Evolutionary conservation across 129 eudicot genomes (phyloP).

Genomic region (Ambrosia trifida): DNA sequence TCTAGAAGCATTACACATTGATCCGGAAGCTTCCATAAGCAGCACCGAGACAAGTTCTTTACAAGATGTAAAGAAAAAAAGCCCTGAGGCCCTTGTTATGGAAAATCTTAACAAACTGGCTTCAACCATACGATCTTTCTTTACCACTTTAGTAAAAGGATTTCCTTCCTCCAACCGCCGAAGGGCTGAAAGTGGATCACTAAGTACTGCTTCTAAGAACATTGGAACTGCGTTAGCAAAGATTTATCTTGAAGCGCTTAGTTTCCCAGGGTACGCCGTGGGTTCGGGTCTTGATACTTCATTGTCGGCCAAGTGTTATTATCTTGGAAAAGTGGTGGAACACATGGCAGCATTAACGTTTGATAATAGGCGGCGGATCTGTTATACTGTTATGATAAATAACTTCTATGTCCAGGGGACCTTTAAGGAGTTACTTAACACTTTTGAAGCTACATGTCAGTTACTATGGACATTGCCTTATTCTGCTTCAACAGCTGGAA

Average conservation of each 20-base stretch:
- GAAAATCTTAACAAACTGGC: constrained; percentile 83
- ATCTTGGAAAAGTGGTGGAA: constrained; percentile 95
- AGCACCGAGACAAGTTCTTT: constrained; percentile 48
- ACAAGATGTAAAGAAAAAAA: constrained; percentile 66
- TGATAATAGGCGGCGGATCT: constrained; percentile 78
- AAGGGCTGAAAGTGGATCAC: constrained; percentile 76
- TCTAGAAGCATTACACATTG: constrained; percentile 80
- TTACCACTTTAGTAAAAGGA: constrained; percentile 85
- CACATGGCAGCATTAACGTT: constrained; percentile 79
- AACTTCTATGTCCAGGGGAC: constrained; percentile 95
- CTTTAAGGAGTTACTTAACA: constrained; percentile 85
- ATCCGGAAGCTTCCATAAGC: constrained; percentile 60
- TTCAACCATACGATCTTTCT: constrained; percentile 78
- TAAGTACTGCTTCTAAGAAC: constrained; percentile 87
- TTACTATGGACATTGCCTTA: constrained; percentile 76
- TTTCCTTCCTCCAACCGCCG: constrained; percentile 88
- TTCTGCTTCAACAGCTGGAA: constrained; percentile 52
- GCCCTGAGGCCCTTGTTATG: constrained; percentile 66
- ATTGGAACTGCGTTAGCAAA: constrained; percentile 87
- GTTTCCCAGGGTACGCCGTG: constrained; percentile 66
- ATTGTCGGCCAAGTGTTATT: constrained; percentile 77
- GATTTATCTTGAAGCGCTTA: constrained; percentile 79
- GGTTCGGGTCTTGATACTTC: constrained; percentile 48
- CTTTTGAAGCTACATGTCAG: constrained; percentile 98
- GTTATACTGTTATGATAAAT: constrained; percentile 76